Evolutionary conservation across 257 asterid genomes (phyloP).

Genomic region (Solanum arcanum): DNA sequence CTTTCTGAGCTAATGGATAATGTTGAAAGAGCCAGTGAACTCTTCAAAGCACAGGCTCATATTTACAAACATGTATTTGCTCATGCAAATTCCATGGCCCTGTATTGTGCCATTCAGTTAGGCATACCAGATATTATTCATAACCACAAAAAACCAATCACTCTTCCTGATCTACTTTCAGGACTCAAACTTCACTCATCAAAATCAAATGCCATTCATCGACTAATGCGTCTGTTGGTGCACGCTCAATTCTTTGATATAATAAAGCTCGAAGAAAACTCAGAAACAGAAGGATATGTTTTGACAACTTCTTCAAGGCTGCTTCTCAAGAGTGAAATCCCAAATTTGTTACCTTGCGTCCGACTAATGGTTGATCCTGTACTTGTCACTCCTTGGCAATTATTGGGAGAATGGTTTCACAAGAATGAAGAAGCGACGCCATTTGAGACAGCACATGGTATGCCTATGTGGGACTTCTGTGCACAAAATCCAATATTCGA

Average conservation of each 20-base stretch:
- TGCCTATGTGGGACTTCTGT: background rate
- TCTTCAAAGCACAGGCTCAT: slow-evolving; percentile 11
- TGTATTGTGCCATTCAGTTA: slow-evolving; percentile 8
- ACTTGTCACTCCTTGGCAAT: background rate
- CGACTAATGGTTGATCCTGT: background rate
- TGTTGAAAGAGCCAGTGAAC: background rate
- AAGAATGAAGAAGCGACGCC: background rate
- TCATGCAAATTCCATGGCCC: slow-evolving; percentile 10
- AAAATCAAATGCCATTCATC: background rate
- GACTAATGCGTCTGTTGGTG: slow-evolving; percentile 3
- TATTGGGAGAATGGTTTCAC: slow-evolving; percentile 15
- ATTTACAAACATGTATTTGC: slow-evolving; percentile 1
- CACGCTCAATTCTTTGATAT: slow-evolving; percentile 5
- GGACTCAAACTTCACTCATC: slow-evolving; percentile 1
- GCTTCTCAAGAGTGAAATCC: background rate
- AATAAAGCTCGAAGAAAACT: background rate
- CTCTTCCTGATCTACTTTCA: background rate
- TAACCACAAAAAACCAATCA: slow-evolving; percentile 10
- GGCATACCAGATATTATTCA: slow-evolving; percentile 6
- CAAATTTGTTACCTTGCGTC: background rate
- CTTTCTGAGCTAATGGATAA: background rate
- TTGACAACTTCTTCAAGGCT: slow-evolving; percentile 6
- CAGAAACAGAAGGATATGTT: background rate
- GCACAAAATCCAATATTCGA: slow-evolving; percentile 1
- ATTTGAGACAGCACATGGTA: slow-evolving; percentile 7